Conservation (phyloP, 257 asterid genomes). For the Eucommia ulmoides region DNA sequence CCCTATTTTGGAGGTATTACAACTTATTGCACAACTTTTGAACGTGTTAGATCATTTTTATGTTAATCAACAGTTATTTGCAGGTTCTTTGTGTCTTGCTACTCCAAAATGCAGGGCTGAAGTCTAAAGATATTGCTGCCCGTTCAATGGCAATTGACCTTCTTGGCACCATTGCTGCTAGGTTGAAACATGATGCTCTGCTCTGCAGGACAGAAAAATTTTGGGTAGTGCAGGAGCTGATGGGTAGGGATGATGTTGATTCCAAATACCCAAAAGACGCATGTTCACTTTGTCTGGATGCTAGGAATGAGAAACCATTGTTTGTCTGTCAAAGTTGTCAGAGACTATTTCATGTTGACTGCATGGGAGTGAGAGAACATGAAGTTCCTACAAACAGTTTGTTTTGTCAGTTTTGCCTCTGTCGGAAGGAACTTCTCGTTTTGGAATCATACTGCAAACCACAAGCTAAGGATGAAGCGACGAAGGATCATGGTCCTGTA, state of each 20-base stretch:
- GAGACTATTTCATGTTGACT: conserved; percentile 72
- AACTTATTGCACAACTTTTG: conserved; percentile 10
- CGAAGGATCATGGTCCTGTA: conserved; percentile 21
- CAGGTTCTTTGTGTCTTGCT: conserved; percentile 96
- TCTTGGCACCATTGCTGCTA: conserved; percentile 94
- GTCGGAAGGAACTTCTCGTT: conserved; percentile 61
- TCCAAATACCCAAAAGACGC: conserved; percentile 24
- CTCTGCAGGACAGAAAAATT: conserved; percentile 55
- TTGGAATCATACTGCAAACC: conserved; percentile 54
- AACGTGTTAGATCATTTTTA: conserved; percentile 4
- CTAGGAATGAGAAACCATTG: conserved; percentile 37
- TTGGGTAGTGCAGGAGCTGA: conserved; percentile 71
- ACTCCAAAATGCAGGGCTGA: conserved; percentile 90
- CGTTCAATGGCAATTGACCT: conserved; percentile 98
- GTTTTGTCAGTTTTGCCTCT: conserved; percentile 61
- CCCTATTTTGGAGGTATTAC: conserved; percentile 73
- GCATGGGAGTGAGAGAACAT: conserved; percentile 62
- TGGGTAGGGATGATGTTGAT: conserved; percentile 31
- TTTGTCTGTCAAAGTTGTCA: conserved; percentile 69
- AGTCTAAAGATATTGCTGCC: conserved; percentile 84
- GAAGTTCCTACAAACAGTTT: conserved; percentile 41
- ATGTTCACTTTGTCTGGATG: conserved; percentile 68
- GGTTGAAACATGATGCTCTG: conserved; percentile 87
- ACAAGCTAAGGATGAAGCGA: conserved; percentile 40
- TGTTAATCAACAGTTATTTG: conserved; percentile 25